These are phyloP conservation scores for Cnidoscolus chayamansa DNA, from an alignment of 441 rosid genomes.

Conservation along the genomic window DNA sequence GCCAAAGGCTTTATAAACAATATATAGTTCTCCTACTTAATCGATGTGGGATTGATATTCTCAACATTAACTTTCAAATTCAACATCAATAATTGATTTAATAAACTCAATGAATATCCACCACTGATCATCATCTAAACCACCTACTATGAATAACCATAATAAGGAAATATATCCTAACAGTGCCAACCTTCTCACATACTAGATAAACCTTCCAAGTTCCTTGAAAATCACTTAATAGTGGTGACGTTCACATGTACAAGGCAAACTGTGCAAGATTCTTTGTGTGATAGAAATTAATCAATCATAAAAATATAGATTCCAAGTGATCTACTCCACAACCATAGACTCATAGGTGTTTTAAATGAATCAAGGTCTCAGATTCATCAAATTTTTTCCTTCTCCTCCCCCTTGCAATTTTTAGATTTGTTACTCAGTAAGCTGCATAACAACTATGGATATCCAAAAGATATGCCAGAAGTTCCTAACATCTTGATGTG, in stretches of 20 bases:
- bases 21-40: too few species aligned
- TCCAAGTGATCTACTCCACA: neutral
- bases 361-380: too few species aligned
- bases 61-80: neutral
- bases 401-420: neutral
- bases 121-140: too few species aligned
- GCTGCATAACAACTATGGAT: neutral
- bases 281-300: neutral
- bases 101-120: neutral
- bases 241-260: neutral
- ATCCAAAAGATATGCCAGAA: neutral
- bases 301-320: neutral
- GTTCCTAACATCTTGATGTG: neutral
- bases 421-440: neutral
- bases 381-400: neutral
- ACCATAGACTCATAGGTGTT: too few species aligned
- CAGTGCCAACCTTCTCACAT: neutral
- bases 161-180: neutral
- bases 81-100: neutral
- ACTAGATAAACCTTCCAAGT: neutral
- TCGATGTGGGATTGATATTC: too few species aligned
- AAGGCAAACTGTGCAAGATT: too few species aligned
- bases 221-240: neutral
- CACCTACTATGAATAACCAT: neutral
- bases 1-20: too few species aligned